Evolutionary conservation across 164 flowering plant species (phyloP).

Genomic region (Chloranthus sessilifolius): DNA sequence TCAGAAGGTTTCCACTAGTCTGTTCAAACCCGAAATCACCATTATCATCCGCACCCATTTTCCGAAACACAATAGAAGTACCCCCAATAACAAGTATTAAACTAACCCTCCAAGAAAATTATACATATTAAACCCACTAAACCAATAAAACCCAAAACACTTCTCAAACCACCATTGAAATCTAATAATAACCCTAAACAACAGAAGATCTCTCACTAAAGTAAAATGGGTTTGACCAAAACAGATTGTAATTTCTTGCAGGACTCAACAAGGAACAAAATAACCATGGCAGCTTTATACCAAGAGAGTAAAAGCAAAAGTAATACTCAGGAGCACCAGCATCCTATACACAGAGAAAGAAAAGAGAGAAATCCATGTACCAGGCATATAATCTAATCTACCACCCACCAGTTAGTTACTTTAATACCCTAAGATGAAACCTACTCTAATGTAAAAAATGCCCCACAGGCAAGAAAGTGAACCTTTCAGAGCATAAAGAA

Average conservation of each 20-base stretch:
- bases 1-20: constrained; percentile 26
- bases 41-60: constrained; percentile 43
- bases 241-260: constrained; percentile 55
- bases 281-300: constrained; percentile 73
- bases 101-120: constrained; percentile 6
- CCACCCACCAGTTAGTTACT: constrained; percentile 26
- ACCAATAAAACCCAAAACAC: not conserved
- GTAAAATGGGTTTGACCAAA: constrained; percentile 55
- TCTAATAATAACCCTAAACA: constrained; percentile 10
- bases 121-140: not conserved
- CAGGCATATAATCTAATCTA: constrained; percentile 61
- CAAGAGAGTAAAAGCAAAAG: constrained; percentile 55
- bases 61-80: constrained; percentile 9
- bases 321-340: constrained; percentile 39
- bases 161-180: constrained; percentile 17
- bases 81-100: not conserved
- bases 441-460: constrained; percentile 28
- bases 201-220: constrained; percentile 26
- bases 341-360: constrained; percentile 39
- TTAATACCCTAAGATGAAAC: constrained; percentile 42
- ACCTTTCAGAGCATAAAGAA: constrained; percentile 92
- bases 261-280: constrained; percentile 85
- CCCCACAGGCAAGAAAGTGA: constrained; percentile 66
- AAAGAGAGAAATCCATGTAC: constrained; percentile 43
- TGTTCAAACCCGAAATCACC: constrained; percentile 46